These are phyloP conservation scores for Leucogyrophana mollusca DNA, from an alignment of 768 basidiomycete genomes.

Conservation along the genomic window DNA sequence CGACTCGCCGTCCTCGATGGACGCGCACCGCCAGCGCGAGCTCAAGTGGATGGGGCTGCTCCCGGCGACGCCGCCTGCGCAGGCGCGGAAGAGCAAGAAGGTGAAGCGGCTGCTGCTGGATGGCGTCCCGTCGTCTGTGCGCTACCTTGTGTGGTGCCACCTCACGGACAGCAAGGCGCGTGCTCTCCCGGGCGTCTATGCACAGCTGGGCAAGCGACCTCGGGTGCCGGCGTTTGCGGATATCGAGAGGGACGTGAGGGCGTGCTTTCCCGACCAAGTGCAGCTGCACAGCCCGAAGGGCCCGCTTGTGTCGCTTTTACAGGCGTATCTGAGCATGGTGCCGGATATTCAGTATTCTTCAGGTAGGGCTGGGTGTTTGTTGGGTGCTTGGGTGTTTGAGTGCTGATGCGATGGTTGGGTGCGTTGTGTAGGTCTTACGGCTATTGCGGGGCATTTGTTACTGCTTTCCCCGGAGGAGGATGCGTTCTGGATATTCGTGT, in stretches of 20 bases:
- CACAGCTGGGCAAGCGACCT: constrained; percentile 56
- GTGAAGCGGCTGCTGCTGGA: constrained; percentile 70
- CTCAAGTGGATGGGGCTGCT: constrained; percentile 72
- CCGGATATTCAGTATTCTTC: constrained; percentile 71
- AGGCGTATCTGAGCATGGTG: constrained; percentile 83
- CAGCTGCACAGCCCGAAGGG: constrained; percentile 58
- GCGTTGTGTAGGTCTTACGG: constrained; percentile 52
- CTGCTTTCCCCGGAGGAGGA: constrained; percentile 82
- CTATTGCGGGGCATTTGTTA: constrained; percentile 70
- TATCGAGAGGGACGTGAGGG: constrained; percentile 59
- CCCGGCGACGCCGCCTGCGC: constrained; percentile 51
- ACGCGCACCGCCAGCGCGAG: constrained; percentile 76
- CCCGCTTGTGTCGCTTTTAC: constrained; percentile 55
- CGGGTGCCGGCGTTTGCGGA: constrained; percentile 46
- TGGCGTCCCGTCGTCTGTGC: constrained; percentile 80
- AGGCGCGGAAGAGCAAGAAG: constrained; percentile 79
- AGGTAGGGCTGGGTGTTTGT: constrained; percentile 40
- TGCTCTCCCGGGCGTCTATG: constrained; percentile 66
- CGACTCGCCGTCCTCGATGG: constrained; percentile 30
- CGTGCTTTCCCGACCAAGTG: constrained; percentile 55
- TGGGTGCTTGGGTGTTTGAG: constrained; percentile 1
- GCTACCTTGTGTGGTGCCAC: constrained; percentile 83
- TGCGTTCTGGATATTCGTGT: constrained; percentile 88
- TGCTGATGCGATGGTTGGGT: background rate
- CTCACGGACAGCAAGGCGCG: constrained; percentile 75